Conservation (phyloP, 2,329 filamentous ascomycete species). For the Curvularia sp. region DNA sequence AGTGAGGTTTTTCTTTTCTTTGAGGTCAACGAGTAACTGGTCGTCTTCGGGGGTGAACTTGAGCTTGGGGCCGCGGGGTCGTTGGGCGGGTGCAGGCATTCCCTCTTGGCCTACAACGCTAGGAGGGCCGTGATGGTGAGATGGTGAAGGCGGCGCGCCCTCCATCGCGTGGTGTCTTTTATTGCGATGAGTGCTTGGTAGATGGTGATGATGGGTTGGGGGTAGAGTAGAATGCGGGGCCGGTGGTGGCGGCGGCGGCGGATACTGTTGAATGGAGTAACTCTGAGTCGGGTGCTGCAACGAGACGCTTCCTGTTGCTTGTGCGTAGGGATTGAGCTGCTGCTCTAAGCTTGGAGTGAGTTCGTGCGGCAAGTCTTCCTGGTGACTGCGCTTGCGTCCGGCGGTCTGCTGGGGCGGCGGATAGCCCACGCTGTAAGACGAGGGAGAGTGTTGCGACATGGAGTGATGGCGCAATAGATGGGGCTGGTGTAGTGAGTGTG, state of each 20-base stretch:
- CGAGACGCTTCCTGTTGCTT: constrained; percentile 49
- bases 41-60: constrained; percentile 96
- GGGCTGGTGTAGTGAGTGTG: constrained; percentile 48
- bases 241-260: constrained; percentile 31
- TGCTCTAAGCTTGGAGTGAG: constrained; percentile 52
- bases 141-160: constrained; percentile 47
- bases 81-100: constrained; percentile 82
- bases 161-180: constrained; percentile 68
- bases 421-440: constrained; percentile 50
- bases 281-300: constrained; percentile 51
- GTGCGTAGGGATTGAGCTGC: constrained; percentile 49
- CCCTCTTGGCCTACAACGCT: constrained; percentile 85
- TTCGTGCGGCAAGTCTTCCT: constrained; percentile 49
- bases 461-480: constrained; percentile 46
- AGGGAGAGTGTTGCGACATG: constrained; percentile 49
- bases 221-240: constrained; percentile 37
- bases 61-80: constrained; percentile 85
- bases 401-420: constrained; percentile 39
- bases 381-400: constrained; percentile 55
- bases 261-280: constrained; percentile 49
- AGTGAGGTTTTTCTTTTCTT: constrained; percentile 92
- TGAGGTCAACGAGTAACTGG: constrained; percentile 83
- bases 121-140: constrained; percentile 67
- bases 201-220: constrained; percentile 76
- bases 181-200: constrained; percentile 71